These are phyloP conservation scores for Bipolaris bicolor DNA, from an alignment of 2,329 filamentous ascomycete genomes.

Conservation along the genomic window DNA sequence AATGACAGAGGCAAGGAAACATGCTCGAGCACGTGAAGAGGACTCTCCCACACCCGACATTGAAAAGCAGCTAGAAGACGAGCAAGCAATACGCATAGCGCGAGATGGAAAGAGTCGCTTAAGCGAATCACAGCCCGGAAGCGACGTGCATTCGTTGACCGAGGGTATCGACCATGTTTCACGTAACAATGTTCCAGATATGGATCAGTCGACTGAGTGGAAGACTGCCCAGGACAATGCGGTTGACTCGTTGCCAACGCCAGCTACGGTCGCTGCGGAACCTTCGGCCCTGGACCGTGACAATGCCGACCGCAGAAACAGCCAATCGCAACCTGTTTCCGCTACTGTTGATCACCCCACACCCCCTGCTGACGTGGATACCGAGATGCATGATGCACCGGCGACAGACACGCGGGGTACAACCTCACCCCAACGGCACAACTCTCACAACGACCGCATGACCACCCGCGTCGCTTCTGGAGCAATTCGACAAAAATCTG, in stretches of 20 bases:
- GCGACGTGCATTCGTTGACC: constrained; percentile 27
- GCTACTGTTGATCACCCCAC: constrained; percentile 40
- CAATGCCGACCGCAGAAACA: constrained; percentile 20
- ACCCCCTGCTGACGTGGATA: constrained; percentile 44
- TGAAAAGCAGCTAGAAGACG: constrained; percentile 63
- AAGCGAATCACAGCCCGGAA: constrained; percentile 24
- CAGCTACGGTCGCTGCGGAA: constrained; percentile 44
- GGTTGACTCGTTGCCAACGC: constrained; percentile 45
- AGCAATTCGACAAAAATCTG: constrained; percentile 72
- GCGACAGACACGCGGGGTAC: constrained; percentile 11
- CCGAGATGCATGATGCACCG: constrained; percentile 42
- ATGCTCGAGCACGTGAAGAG: constrained; percentile 48
- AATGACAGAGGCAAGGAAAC: constrained; percentile 53
- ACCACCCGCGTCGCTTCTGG: constrained; percentile 74
- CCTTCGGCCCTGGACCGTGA: constrained; percentile 34
- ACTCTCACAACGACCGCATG: constrained; percentile 59
- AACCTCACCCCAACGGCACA: constrained; percentile 32
- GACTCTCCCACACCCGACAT: constrained; percentile 62
- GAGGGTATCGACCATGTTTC: constrained; percentile 30
- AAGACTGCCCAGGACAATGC: constrained; percentile 27
- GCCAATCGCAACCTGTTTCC: constrained; percentile 16
- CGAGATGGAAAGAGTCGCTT: constrained; percentile 42
- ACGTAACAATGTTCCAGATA: constrained; percentile 13
- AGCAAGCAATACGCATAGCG: constrained; percentile 53
- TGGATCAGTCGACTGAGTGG: constrained; percentile 14